Conservation (phyloP, 1,139 yeast genomes). For the Lizanozyma gosingica region DNA sequence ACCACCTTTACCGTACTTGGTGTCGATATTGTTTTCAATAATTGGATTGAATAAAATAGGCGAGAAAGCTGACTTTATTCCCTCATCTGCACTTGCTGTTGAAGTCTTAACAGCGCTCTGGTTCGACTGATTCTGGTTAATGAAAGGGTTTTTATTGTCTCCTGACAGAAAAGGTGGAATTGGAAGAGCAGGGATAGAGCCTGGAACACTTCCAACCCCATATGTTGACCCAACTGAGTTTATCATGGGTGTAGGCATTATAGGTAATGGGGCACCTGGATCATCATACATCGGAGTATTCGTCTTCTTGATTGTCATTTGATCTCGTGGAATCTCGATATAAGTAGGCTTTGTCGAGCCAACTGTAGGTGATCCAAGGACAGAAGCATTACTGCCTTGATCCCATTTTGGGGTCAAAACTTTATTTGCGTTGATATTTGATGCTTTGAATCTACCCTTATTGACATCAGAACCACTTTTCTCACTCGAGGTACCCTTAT, state of each 20-base stretch:
- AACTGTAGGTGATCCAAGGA: not conserved
- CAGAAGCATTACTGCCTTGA: not conserved
- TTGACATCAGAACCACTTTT: not conserved
- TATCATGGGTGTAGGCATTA: slow-evolving; percentile 48
- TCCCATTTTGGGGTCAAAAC: not conserved
- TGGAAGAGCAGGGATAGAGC: slow-evolving; percentile 6
- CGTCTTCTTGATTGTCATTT: slow-evolving; percentile 21
- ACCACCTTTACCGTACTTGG: slow-evolving; percentile 80
- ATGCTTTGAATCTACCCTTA: not conserved
- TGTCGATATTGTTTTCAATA: slow-evolving; percentile 66
- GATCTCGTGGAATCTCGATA: slow-evolving; percentile 34
- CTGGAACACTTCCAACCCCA: slow-evolving; percentile 1
- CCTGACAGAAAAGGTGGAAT: slow-evolving; percentile 7
- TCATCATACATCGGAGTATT: slow-evolving; percentile 50
- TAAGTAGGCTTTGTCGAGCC: slow-evolving; percentile 10
- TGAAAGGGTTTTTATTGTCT: slow-evolving; percentile 5
- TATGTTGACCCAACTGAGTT: slow-evolving; percentile 11
- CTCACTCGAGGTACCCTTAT: too few species aligned
- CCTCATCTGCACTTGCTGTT: slow-evolving; percentile 2
- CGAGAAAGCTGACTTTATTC: slow-evolving; percentile 52
- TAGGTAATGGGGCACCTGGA: slow-evolving; percentile 76
- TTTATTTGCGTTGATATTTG: not conserved
- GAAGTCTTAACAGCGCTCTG: slow-evolving; percentile 4
- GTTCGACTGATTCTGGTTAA: slow-evolving; percentile 3
- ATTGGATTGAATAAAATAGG: slow-evolving; percentile 75